A percentile compares a stretch with the other conserved stretches of the same genome.
Conservation (phyloP, 2,329 filamentous ascomycete species). For the Beauveria medogensis region DNA sequence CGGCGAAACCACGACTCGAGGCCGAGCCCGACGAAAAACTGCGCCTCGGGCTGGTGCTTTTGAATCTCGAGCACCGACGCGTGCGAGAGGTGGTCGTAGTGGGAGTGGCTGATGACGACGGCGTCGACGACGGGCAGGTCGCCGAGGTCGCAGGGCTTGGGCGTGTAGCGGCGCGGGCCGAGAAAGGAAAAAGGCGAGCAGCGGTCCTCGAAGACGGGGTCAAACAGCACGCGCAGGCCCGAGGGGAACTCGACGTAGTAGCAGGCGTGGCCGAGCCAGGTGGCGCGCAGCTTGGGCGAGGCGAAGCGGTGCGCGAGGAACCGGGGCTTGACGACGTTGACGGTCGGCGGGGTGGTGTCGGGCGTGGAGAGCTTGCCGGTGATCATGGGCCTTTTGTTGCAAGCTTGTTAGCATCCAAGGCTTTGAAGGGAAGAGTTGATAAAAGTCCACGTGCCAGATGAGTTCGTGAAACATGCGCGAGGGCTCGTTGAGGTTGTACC, state of each 20-base stretch:
- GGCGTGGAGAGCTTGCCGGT: conserved; percentile 38
- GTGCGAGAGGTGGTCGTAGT: conserved; percentile 87
- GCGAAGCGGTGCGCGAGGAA: conserved; percentile 57
- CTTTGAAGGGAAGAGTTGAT: not conserved
- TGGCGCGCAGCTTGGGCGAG: conserved; percentile 60
- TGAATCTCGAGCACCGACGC: conserved; percentile 64
- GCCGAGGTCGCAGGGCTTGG: conserved; percentile 64
- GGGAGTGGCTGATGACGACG: conserved; percentile 78
- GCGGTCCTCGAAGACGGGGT: conserved; percentile 84
- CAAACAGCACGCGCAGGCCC: conserved; percentile 82
- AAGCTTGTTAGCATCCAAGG: not conserved
- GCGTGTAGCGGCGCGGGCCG: conserved; percentile 71
- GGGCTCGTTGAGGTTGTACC: conserved; percentile 17
- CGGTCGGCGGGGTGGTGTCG: conserved; percentile 56
- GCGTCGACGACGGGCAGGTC: conserved; percentile 72
- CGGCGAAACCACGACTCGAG: conserved; percentile 74
- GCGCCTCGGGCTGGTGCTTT: conserved; percentile 63
- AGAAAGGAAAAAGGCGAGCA: conserved; percentile 69
- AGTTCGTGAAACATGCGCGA: conserved; percentile 1
- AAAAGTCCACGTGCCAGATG: not conserved
- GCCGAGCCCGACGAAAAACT: conserved; percentile 82
- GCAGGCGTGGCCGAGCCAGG: conserved; percentile 93
- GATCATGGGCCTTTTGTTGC: conserved; percentile 25
- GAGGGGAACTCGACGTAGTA: conserved; percentile 86
- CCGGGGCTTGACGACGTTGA: conserved; percentile 56